Evolutionary conservation across 768 basidiomycete species (phyloP).

Genomic region (Serpula lacrymans): DNA sequence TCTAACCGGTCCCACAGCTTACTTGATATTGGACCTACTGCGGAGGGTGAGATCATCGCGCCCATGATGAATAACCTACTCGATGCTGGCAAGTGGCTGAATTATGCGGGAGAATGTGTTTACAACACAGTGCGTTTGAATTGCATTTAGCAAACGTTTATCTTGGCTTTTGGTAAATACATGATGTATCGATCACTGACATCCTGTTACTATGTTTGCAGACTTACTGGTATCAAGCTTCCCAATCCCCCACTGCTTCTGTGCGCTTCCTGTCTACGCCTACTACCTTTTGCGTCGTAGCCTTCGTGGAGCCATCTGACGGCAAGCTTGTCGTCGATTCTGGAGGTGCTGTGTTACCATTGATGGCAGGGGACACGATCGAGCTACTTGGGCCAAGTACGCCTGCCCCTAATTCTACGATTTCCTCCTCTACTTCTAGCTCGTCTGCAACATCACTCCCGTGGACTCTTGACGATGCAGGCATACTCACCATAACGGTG

Average conservation of each 20-base stretch:
- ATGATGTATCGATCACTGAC: neutral
- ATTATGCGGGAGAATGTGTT: constrained; percentile 47
- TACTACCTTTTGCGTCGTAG: constrained; percentile 48
- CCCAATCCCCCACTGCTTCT: constrained; percentile 32
- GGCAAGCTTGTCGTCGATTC: constrained; percentile 32
- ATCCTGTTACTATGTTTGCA: constrained; percentile 14
- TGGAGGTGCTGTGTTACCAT: constrained; percentile 36
- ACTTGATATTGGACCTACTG: constrained; percentile 52
- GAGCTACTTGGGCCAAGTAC: constrained; percentile 34
- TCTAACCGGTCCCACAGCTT: constrained; percentile 28
- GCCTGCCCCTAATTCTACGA: no score
- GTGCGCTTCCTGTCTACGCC: constrained; percentile 49
- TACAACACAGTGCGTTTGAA: constrained; percentile 48
- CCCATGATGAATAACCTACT: constrained; percentile 46
- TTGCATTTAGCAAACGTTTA: neutral
- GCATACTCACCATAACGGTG: constrained; percentile 28
- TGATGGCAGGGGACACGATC: constrained; percentile 41
- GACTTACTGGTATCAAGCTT: constrained; percentile 48
- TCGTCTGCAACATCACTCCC: constrained; percentile 12
- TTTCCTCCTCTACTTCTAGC: neutral
- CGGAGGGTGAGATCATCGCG: constrained; percentile 49
- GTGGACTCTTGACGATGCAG: constrained; percentile 30
- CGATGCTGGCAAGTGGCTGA: constrained; percentile 51
- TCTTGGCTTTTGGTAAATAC: neutral
- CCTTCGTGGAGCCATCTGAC: constrained; percentile 34